These are phyloP conservation scores for Umbelopsis isabellina DNA, from an alignment of 192 early-diverging fungal genomes.

Conservation along the genomic window DNA sequence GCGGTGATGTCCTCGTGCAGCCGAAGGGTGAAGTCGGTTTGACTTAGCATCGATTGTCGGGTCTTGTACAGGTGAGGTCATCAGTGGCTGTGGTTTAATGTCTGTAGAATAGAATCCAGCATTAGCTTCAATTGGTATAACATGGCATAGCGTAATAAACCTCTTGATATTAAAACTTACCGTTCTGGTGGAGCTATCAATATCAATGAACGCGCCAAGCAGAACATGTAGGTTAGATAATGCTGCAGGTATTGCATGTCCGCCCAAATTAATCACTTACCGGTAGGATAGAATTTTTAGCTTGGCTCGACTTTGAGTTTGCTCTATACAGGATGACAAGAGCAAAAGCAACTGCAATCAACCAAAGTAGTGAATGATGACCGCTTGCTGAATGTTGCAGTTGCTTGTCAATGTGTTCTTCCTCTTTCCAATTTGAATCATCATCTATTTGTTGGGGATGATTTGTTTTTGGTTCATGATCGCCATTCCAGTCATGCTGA, in stretches of 20 bases:
- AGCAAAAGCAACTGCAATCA: background rate
- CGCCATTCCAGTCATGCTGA: background rate
- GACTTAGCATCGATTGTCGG: background rate
- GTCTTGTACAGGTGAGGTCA: background rate
- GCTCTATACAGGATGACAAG: background rate
- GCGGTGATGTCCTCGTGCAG: constrained; percentile 3
- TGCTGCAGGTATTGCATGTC: background rate
- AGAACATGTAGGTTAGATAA: background rate
- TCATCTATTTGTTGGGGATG: background rate
- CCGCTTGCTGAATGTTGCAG: background rate
- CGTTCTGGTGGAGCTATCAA: constrained; percentile 2
- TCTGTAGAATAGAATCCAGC: background rate
- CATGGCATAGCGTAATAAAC: background rate
- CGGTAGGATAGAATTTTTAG: background rate
- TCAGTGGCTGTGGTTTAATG: background rate
- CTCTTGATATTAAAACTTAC: background rate
- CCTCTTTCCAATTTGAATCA: no score
- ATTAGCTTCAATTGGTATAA: background rate
- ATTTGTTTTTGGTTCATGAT: background rate
- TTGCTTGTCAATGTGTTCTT: background rate
- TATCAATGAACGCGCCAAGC: background rate
- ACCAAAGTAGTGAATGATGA: background rate
- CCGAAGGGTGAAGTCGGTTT: background rate
- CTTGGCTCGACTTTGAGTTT: background rate
- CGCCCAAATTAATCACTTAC: background rate